Percentiles rank a stretch among this genome's conserved stretches.
Evolutionary conservation across 176 grass and related monocot genomes (phyloP).

Genomic region (Chrysopogon serrulatus): DNA sequence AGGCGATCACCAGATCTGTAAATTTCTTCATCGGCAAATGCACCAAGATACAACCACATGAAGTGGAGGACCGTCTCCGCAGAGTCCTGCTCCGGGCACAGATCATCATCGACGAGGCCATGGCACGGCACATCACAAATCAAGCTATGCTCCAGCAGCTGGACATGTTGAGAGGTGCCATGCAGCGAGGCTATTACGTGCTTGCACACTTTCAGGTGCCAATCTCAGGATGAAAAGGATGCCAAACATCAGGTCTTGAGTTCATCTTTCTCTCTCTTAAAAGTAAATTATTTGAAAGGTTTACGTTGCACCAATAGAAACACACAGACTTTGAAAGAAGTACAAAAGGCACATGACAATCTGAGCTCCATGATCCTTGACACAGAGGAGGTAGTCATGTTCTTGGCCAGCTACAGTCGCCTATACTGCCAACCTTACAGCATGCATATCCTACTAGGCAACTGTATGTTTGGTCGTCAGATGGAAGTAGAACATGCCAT

Average conservation of each 20-base stretch:
- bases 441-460: not conserved
- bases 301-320: not conserved
- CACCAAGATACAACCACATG: not conserved
- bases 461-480: not conserved
- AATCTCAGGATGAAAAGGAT: not conserved
- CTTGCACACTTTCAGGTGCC: constrained; percentile 4
- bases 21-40: not conserved
- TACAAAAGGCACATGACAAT: not conserved
- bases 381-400: not conserved
- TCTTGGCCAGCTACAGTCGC: not conserved
- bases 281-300: not conserved
- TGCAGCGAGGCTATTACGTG: not conserved
- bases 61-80: not conserved
- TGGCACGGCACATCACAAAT: not conserved
- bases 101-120: not conserved
- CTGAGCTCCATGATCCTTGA: not conserved
- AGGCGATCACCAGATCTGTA: not conserved
- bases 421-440: not conserved
- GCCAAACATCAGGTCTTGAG: not conserved
- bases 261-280: not conserved
- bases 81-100: not conserved
- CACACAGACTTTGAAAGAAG: not conserved
- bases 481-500: not conserved
- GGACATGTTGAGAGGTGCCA: not conserved
- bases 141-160: not conserved